Evolutionary conservation across 768 basidiomycete genomes (phyloP).

Genomic region (Gautieria morchelliformis): DNA sequence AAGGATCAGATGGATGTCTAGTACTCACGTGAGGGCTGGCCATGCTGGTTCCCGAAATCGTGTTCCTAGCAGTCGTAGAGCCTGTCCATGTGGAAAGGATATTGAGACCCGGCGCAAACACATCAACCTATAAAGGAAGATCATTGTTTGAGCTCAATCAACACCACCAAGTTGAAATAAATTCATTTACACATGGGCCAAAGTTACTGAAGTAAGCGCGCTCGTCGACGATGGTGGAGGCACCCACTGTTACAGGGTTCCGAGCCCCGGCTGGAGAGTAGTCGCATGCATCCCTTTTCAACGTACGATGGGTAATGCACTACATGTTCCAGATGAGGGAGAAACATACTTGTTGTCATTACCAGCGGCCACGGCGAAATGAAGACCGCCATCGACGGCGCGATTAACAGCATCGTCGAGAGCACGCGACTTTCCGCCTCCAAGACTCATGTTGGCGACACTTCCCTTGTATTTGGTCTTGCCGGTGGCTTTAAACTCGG

Average conservation of each 20-base stretch:
- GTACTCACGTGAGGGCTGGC: slow-evolving; percentile 71
- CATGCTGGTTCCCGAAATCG: slow-evolving; percentile 89
- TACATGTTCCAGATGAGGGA: neutral
- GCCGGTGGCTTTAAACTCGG: slow-evolving; percentile 62
- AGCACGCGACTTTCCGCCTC: slow-evolving; percentile 83
- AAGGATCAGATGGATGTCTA: neutral
- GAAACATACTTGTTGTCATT: slow-evolving; percentile 22
- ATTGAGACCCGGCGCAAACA: slow-evolving; percentile 87
- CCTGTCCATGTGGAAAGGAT: slow-evolving; percentile 84
- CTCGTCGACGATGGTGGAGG: slow-evolving; percentile 71
- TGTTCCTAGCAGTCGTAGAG: slow-evolving; percentile 47
- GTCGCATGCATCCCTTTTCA: slow-evolving; percentile 67
- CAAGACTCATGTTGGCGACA: slow-evolving; percentile 95
- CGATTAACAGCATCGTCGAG: slow-evolving; percentile 79
- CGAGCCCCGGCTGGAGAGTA: slow-evolving; percentile 88
- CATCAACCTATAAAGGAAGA: slow-evolving; percentile 38
- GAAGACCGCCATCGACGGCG: slow-evolving; percentile 76
- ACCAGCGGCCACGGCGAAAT: slow-evolving; percentile 97
- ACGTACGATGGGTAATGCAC: slow-evolving; percentile 49
- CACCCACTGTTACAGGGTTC: slow-evolving; percentile 91
- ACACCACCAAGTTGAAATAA: neutral
- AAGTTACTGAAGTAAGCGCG: slow-evolving; percentile 91
- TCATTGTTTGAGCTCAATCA: neutral
- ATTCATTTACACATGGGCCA: slow-evolving; percentile 51
- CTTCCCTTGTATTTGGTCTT: slow-evolving; percentile 86